phyloP scores from a whole-genome alignment of 345 rosid species.

The Gossypium rotundifolium region DNA sequence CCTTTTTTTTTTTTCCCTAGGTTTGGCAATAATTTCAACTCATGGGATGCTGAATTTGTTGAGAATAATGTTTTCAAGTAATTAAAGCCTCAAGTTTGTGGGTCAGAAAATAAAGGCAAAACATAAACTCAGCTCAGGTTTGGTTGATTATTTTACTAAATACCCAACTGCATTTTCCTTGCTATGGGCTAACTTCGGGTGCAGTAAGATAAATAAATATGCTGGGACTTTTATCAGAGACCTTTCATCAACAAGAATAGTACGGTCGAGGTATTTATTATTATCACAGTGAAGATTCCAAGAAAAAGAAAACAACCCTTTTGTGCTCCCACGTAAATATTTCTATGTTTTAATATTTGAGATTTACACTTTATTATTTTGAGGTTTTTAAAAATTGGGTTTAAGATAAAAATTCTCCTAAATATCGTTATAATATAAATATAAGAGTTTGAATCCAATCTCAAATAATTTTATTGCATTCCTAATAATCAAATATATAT shows the following conservation, averaged over 20 bases:
- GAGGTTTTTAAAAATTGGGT: no score
- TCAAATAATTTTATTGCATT: no score
- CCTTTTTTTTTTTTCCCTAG: not conserved
- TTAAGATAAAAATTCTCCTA: no score
- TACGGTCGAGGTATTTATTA: no score
- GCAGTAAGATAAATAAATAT: not conserved
- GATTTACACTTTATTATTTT: not conserved
- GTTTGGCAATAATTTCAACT: not conserved
- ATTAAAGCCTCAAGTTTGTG: not conserved
- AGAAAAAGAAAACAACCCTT: no score
- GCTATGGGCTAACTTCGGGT: not conserved
- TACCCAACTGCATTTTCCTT: not conserved
- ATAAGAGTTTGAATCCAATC: no score
- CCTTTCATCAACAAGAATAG: not conserved
- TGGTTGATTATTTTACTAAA: not conserved
- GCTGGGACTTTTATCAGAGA: not conserved
- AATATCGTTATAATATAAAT: no score
- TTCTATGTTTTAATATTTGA: no score
- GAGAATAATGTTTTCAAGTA: not conserved
- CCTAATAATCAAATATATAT: no score
- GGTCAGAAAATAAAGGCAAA: not conserved
- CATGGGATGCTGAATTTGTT: not conserved
- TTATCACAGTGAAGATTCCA: not conserved
- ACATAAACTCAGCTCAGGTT: not conserved
- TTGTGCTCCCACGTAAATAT: no score